These are phyloP conservation scores for Candida loeiensis DNA, from an alignment of 805 yeast genomes.

Conservation along the genomic window DNA sequence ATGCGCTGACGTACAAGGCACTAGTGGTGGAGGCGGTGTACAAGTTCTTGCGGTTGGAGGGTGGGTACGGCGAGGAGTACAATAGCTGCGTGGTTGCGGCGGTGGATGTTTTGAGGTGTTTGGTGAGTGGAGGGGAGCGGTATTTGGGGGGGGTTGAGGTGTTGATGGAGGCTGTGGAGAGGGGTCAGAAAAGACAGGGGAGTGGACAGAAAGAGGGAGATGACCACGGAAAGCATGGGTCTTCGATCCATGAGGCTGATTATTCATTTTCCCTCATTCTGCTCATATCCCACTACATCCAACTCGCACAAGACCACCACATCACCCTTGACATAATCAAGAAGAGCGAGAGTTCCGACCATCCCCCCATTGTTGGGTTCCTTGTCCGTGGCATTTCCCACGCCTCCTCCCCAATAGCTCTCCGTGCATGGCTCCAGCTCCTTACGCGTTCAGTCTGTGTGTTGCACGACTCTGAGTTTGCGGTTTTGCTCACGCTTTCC, in stretches of 20 bases:
- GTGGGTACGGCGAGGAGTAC: slow-evolving; percentile 8
- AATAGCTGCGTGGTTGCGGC: neutral
- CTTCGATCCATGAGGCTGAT: no score
- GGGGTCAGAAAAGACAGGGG: neutral
- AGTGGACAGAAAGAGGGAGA: neutral
- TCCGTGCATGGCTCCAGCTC: slow-evolving; percentile 48
- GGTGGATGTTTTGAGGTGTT: neutral
- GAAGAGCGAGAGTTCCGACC: slow-evolving; percentile 4
- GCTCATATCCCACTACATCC: neutral
- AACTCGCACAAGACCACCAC: neutral
- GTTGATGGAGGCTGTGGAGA: neutral
- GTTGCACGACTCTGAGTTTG: slow-evolving; percentile 51
- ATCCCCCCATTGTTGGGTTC: slow-evolving; percentile 39
- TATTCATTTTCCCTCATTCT: neutral
- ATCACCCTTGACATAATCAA: neutral
- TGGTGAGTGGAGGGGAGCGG: neutral
- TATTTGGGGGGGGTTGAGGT: neutral
- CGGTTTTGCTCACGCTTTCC: slow-evolving; percentile 51
- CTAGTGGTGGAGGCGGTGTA: slow-evolving; percentile 45
- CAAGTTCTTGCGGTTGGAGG: slow-evolving; percentile 40
- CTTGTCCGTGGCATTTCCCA: slow-evolving; percentile 48
- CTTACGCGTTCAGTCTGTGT: slow-evolving; percentile 50
- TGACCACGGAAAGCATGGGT: neutral
- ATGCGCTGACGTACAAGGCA: slow-evolving; percentile 59
- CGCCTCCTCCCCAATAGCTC: slow-evolving; percentile 40